Base-by-base conservation (phyloP, 83 land plant genomes). In the Diphasiastrum complanatum region DNA sequence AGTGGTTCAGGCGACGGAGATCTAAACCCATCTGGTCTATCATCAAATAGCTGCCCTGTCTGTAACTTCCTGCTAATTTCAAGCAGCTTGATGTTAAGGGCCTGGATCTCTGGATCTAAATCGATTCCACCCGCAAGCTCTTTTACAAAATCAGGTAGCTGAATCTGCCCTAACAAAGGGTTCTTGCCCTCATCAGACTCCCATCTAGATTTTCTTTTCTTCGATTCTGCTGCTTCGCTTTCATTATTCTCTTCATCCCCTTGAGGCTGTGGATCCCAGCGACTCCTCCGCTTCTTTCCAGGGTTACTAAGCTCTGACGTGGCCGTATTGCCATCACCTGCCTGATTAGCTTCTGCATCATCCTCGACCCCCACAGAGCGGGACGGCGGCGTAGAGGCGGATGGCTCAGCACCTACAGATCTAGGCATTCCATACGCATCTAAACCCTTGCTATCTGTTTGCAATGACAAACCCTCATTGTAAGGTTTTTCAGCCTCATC, bases 1-100 rank as follows among this genome's bases (percentile, higher is more conserved):
- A 75, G 56, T 5, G 78, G 78, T 25, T 75, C 78, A 3, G 78
- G 78, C 26, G 78, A 75, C 40, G 78, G 78, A 22, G 78, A 75
- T 26, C 78, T 72, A 28, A 50, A 38, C 1, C 67, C 73, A 68
- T 75, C 73, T 8, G 36, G 61, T 1, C 36, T 25, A 1, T 56
- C 61, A 48, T 75, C 78, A 32, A 68, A 34, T 38, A 75, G 64
- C 60, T 69, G 66, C 0, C 73, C 73, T 1, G 72, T 75, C 47
- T 75, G 78, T 31, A 75, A 51, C 62, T 54, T 75, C 67, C 78
- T 45, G 27, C 63, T 75, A 22, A 75, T 61, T 27, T 75, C 78
- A 38, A 75, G 51, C 47, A 68, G 67, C 61, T 75, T 62, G 54
- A 68, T 68, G 38, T 75, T 75, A 4, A 75, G 56, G 16, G 78